These are phyloP conservation scores for Plasmodium blacklocki DNA, from an alignment of 169 alveolate species.

Conservation along the genomic window DNA sequence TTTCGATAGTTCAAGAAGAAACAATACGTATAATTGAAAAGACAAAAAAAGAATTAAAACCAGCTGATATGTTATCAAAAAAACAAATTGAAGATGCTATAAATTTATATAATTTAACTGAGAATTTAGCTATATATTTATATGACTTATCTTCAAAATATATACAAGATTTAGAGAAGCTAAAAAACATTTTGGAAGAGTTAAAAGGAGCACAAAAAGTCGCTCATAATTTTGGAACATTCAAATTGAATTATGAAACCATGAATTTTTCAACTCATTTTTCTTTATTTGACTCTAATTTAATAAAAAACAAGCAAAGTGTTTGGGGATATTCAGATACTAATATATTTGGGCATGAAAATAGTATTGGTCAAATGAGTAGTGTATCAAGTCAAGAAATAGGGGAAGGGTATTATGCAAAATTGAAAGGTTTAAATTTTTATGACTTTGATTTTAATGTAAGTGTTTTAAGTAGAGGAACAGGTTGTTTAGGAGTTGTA, in stretches of 20 bases:
- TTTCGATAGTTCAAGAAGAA: slow-evolving; percentile 87
- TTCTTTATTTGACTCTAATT: slow-evolving; percentile 85
- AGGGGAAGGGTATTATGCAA: slow-evolving; percentile 90
- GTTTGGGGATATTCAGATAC: slow-evolving; percentile 92
- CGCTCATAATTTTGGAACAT: slow-evolving; percentile 85
- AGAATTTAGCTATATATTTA: slow-evolving; percentile 77
- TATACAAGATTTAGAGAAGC: slow-evolving; percentile 83
- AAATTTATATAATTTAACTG: slow-evolving; percentile 81
- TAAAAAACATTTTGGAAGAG: slow-evolving; percentile 82
- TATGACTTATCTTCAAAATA: slow-evolving; percentile 80
- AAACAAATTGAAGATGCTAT: slow-evolving; percentile 84
- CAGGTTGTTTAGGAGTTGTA: slow-evolving; percentile 90
- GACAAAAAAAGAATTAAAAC: slow-evolving; percentile 87
- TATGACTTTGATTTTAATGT: slow-evolving; percentile 85
- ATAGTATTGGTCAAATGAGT: slow-evolving; percentile 88
- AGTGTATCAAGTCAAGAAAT: slow-evolving; percentile 82
- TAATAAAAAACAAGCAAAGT: slow-evolving; percentile 84
- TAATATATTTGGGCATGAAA: slow-evolving; percentile 86
- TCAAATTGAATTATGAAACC: slow-evolving; percentile 83
- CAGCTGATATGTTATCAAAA: slow-evolving; percentile 88
- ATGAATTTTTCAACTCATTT: slow-evolving; percentile 89
- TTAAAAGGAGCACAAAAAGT: slow-evolving; percentile 84
- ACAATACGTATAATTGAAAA: slow-evolving; percentile 86
- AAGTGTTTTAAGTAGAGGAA: slow-evolving; percentile 85
- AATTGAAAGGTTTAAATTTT: slow-evolving; percentile 86